A percentile compares a stretch with the other conserved stretches of the same genome.
Conservation (phyloP, 2,329 filamentous ascomycete genomes). For the Onygena corvina region DNA sequence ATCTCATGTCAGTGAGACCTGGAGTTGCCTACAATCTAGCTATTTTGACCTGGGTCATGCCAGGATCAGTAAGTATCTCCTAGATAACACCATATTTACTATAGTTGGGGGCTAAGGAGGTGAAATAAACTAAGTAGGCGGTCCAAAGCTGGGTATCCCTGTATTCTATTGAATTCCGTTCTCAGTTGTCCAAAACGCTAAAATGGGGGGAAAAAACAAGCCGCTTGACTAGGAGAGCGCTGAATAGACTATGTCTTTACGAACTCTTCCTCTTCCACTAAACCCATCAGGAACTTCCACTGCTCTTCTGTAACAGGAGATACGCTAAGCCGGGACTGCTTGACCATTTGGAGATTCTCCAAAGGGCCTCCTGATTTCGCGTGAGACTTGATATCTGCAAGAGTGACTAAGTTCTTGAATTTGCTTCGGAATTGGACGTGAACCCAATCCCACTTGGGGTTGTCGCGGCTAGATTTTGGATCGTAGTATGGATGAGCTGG, state of each 20-base stretch:
- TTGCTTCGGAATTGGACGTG: slow-evolving; percentile 80
- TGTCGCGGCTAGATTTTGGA: slow-evolving; percentile 53
- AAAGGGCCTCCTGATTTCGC: slow-evolving; percentile 47
- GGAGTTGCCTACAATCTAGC: too few relatives aligned
- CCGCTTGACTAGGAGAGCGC: neutral
- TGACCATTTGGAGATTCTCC: slow-evolving; percentile 70
- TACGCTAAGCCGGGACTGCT: slow-evolving; percentile 71
- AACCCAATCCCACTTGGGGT: slow-evolving; percentile 77
- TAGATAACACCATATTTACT: too few relatives aligned
- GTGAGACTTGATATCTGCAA: slow-evolving; percentile 59
- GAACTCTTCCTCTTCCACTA: slow-evolving; percentile 26
- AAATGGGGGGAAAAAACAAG: neutral
- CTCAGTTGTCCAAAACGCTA: neutral
- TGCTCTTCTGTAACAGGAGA: slow-evolving; percentile 36
- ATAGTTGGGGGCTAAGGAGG: too few relatives aligned
- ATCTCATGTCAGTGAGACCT: too few relatives aligned
- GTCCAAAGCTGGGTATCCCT: neutral
- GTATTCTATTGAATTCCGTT: neutral
- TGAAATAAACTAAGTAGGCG: too few relatives aligned
- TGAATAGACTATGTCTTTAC: neutral
- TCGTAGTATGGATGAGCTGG: slow-evolving; percentile 71
- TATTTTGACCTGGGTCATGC: too few relatives aligned
- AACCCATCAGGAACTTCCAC: slow-evolving; percentile 39
- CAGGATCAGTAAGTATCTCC: too few relatives aligned
- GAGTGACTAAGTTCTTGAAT: slow-evolving; percentile 56